Evolutionary conservation across 2,329 filamentous ascomycete species (phyloP).

Genomic region (Phyllosticta citrichinensis): DNA sequence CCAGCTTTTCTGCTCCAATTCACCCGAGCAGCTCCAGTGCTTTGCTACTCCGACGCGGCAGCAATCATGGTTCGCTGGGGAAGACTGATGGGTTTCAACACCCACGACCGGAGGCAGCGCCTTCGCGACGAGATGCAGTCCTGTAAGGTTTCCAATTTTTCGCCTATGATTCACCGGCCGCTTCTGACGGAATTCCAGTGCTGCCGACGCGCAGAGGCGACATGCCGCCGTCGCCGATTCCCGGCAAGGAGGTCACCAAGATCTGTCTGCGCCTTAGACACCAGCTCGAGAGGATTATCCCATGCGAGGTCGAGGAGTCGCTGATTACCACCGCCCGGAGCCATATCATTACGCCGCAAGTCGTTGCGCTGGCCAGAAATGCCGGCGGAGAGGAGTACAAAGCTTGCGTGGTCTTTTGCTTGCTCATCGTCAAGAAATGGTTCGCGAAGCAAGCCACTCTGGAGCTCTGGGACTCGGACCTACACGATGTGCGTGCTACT

Average conservation of each 20-base stretch:
- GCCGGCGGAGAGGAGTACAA: slow-evolving; percentile 67
- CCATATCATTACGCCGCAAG: slow-evolving; percentile 68
- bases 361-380: slow-evolving; percentile 69
- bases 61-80: slow-evolving; percentile 29
- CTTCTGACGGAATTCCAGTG: slow-evolving; percentile 36
- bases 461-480: slow-evolving; percentile 86
- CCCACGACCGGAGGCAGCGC: slow-evolving; percentile 27
- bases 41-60: not conserved
- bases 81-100: slow-evolving; percentile 26
- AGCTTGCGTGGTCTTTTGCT: slow-evolving; percentile 73
- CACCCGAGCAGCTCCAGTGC: not conserved
- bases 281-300: slow-evolving; percentile 78
- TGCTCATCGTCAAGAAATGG: slow-evolving; percentile 65
- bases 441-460: slow-evolving; percentile 68
- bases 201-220: slow-evolving; percentile 54
- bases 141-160: slow-evolving; percentile 19
- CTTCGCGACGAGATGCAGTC: slow-evolving; percentile 34
- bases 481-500: slow-evolving; percentile 66
- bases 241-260: slow-evolving; percentile 74
- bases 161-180: not conserved
- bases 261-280: slow-evolving; percentile 83
- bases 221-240: slow-evolving; percentile 54
- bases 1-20: not conserved
- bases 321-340: slow-evolving; percentile 73
- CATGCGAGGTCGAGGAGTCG: slow-evolving; percentile 75